Evolutionary conservation across 2,329 filamentous ascomycete genomes (phyloP).

Genomic region (Rosellinia necatrix): DNA sequence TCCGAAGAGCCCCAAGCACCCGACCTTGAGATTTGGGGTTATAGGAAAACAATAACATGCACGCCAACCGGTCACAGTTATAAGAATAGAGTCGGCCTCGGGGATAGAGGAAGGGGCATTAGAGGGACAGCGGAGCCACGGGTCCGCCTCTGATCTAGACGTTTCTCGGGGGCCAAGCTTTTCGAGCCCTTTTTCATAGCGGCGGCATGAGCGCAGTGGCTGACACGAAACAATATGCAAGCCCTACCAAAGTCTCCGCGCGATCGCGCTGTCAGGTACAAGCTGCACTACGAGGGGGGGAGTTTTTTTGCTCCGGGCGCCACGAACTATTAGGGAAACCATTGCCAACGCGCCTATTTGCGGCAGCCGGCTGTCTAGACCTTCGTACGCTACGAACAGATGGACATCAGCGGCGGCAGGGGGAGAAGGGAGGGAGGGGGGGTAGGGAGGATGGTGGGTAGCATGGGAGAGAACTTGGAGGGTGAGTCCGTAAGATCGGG

Average conservation of each 20-base stretch:
- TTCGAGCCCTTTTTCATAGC: conserved; percentile 5
- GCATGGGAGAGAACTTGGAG: background rate
- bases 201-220: conserved; percentile 25
- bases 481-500: conserved; percentile 22
- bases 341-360: conserved; percentile 2
- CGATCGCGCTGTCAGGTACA: conserved; percentile 23
- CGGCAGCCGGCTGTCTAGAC: conserved; percentile 2
- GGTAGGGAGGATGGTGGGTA: no score
- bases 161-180: conserved; percentile 22
- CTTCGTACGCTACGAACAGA: background rate
- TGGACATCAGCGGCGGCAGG: no score
- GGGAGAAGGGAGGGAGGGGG: no score
- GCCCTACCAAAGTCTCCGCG: conserved; percentile 10
- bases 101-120: no score
- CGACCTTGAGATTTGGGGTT: background rate
- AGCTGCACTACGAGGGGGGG: no score
- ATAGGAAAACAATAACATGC: background rate
- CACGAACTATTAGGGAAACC: conserved; percentile 11
- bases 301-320: background rate
- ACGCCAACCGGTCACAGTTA: background rate
- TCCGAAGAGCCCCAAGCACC: background rate
- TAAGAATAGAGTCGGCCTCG: background rate
- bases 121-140: conserved; percentile 20
- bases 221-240: conserved; percentile 13
- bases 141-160: conserved; percentile 16